Conservation (phyloP, 352 stramenopile species). For the Phytophthora rubi region DNA sequence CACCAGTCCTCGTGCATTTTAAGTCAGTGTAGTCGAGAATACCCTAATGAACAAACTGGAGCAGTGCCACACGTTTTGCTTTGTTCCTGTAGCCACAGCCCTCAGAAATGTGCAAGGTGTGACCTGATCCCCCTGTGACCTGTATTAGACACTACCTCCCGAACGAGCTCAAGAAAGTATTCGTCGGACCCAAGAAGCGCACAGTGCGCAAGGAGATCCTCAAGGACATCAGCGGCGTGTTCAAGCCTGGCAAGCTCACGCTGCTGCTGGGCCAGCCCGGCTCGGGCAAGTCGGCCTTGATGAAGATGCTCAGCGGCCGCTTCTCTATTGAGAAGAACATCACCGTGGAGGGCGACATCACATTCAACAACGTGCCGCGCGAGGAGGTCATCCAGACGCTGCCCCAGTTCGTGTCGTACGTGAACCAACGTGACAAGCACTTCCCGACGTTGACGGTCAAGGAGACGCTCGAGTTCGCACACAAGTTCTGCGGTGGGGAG, state of each 20-base stretch:
- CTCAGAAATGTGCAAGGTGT: too few relatives aligned
- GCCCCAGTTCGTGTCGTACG: constrained; percentile 50
- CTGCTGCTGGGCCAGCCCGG: constrained; percentile 37
- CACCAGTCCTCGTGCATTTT: too few relatives aligned
- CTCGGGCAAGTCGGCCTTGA: constrained; percentile 37
- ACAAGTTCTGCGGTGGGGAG: constrained; percentile 40
- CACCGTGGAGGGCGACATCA: constrained; percentile 36
- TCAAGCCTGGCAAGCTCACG: constrained; percentile 42
- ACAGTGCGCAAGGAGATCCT: constrained; percentile 46
- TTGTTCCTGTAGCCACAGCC: too few relatives aligned
- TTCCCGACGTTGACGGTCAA: constrained; percentile 52
- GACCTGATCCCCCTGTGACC: too few relatives aligned
- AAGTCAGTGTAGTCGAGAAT: too few relatives aligned
- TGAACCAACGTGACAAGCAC: constrained; percentile 52
- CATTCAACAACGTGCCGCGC: constrained; percentile 40
- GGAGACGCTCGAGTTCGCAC: constrained; percentile 58
- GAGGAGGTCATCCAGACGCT: constrained; percentile 36
- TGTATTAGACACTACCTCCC: too few relatives aligned
- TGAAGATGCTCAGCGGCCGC: constrained; percentile 47
- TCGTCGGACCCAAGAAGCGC: constrained; percentile 35
- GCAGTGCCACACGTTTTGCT: too few relatives aligned
- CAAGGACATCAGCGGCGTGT: constrained; percentile 38
- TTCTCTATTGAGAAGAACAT: constrained; percentile 43
- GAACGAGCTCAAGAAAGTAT: constrained; percentile 24
- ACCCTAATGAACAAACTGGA: too few relatives aligned